A percentile compares a stretch with the other conserved stretches of the same genome.
These are phyloP conservation scores for Endoconidiophora polonica DNA, from an alignment of 2,329 filamentous ascomycete species.

Conservation along the genomic window DNA sequence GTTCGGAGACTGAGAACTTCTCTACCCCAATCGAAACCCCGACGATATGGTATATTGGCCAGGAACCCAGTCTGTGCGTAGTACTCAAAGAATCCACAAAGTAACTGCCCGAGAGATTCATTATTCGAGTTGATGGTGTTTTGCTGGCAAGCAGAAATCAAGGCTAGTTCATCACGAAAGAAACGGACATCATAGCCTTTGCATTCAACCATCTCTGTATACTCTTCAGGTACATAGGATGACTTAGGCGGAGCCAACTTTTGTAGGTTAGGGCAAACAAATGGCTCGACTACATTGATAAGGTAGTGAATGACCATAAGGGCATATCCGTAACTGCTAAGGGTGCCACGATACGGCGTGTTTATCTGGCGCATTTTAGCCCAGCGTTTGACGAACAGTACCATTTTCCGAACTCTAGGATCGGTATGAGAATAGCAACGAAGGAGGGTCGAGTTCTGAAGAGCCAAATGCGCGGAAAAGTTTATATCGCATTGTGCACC, in stretches of 20 bases:
- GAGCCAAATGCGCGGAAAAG: conserved; percentile 66
- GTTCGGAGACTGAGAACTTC: conserved; percentile 67
- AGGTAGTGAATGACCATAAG: conserved; percentile 86
- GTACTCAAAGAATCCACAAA: conserved; percentile 80
- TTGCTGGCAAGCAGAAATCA: conserved; percentile 39
- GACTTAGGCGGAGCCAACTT: conserved; percentile 30
- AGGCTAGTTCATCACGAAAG: conserved; percentile 58
- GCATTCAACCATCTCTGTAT: conserved; percentile 29
- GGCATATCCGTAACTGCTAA: conserved; percentile 83
- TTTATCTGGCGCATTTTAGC: conserved; percentile 76
- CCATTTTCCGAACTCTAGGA: conserved; percentile 56
- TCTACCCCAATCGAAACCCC: conserved; percentile 63
- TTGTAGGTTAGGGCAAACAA: conserved; percentile 74
- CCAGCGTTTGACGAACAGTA: conserved; percentile 83
- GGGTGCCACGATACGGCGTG: conserved; percentile 66
- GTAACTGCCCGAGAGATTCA: conserved; percentile 51
- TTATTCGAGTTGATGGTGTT: conserved; percentile 50
- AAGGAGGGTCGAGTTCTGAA: conserved; percentile 71
- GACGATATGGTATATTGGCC: conserved; percentile 28
- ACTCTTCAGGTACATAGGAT: conserved; percentile 17
- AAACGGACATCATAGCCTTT: conserved; percentile 59
- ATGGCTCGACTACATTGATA: conserved; percentile 63
- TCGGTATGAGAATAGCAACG: conserved; percentile 73
- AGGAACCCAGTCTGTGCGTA: conserved; percentile 48
- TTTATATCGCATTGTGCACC: conserved; percentile 91